Evolutionary conservation across 768 basidiomycete species (phyloP).

Genomic region (Suillus plorans): DNA sequence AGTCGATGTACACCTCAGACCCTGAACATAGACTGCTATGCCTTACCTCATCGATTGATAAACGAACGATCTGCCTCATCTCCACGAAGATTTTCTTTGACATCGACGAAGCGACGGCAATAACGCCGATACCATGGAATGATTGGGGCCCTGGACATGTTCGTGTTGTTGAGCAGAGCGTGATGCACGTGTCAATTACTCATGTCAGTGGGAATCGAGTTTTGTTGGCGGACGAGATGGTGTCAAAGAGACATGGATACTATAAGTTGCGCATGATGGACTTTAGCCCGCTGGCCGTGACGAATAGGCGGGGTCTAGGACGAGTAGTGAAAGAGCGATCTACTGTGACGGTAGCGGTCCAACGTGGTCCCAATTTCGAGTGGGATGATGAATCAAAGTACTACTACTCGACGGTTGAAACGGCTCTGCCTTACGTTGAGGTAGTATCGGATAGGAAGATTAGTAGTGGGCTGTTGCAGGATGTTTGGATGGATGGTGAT

Average conservation of each 20-base stretch:
- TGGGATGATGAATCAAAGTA: too few relatives aligned
- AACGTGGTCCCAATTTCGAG: background rate
- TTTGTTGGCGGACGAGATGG: background rate
- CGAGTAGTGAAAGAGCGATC: background rate
- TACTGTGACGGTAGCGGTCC: background rate
- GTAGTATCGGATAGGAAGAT: background rate
- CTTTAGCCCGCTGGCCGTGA: background rate
- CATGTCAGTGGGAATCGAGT: background rate
- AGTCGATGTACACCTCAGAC: background rate
- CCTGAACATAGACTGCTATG: background rate
- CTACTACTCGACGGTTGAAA: background rate
- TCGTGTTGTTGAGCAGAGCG: background rate
- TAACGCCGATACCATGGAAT: background rate
- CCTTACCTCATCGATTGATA: background rate
- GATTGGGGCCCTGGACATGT: background rate
- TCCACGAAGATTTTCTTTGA: background rate
- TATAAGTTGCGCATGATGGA: background rate
- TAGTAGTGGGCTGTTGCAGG: background rate
- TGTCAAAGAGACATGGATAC: background rate
- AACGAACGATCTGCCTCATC: background rate
- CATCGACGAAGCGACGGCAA: background rate
- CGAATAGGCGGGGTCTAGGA: background rate
- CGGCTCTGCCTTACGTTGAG: background rate
- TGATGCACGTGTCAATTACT: too few relatives aligned
- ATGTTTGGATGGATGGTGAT: background rate